These are phyloP conservation scores for Chytriomyces sp. DNA, from an alignment of 192 early-diverging fungal species.

Conservation along the genomic window DNA sequence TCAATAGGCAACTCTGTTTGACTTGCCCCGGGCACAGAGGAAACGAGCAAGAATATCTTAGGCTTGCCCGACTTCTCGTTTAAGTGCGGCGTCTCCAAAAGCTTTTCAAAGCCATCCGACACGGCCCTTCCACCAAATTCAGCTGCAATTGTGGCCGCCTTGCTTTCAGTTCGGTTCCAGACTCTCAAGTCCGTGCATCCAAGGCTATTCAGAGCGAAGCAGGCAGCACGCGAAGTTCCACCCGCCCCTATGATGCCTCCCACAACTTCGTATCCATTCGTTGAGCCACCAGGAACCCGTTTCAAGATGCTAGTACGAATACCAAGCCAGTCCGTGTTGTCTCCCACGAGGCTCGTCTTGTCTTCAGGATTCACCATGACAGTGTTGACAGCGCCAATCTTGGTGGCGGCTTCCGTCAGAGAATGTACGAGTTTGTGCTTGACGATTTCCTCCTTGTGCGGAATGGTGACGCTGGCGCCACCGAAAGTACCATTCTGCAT, in stretches of 20 bases:
- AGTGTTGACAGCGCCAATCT: constrained; percentile 97
- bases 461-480: constrained; percentile 95
- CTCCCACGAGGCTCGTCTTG: constrained; percentile 66
- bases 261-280: constrained; percentile 21
- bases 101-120: constrained; percentile 53
- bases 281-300: neutral
- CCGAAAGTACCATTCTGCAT: constrained; percentile 69
- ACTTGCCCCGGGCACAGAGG: constrained; percentile 79
- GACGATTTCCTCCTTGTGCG: constrained; percentile 88
- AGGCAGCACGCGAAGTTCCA: constrained; percentile 89
- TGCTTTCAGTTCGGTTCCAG: constrained; percentile 84
- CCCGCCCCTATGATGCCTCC: constrained; percentile 93
- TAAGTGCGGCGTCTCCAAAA: constrained; percentile 47
- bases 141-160: constrained; percentile 65
- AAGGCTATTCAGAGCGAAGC: constrained; percentile 71
- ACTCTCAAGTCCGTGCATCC: constrained; percentile 69
- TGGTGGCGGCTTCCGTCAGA: constrained; percentile 74
- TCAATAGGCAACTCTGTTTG: constrained; percentile 53
- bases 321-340: constrained; percentile 97
- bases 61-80: constrained; percentile 20
- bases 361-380: constrained; percentile 38
- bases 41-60: constrained; percentile 68
- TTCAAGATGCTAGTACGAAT: constrained; percentile 66
- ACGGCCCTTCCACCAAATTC: constrained; percentile 38
- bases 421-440: constrained; percentile 59